Evolutionary conservation across 2,329 filamentous ascomycete genomes (phyloP), one percentile per base, ranked within the genome.

Genomic region (Aspergillus melleus): DNA sequence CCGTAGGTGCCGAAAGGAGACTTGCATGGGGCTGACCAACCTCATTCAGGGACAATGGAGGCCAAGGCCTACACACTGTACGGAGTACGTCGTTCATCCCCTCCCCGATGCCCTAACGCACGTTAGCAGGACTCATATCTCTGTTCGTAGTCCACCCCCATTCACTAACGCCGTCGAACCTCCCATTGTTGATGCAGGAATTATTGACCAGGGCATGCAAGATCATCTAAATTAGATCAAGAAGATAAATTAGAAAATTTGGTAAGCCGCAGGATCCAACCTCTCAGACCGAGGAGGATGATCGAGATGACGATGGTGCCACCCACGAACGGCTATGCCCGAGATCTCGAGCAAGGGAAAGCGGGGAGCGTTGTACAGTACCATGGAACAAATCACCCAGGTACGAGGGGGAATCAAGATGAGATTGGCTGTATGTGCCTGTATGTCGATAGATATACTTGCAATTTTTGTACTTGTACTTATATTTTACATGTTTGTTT

Each of bases 301-400:
- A 56, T 61, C 57, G 56, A 57, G 53, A 59, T 44, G 51, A 61
- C 58, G 52, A 64, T 64, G 62, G 61, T 66, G 66, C 60, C 64
- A 67, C 64, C 61, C 59, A 59, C 53, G 54, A 58, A 62, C 64
- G 66, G 66, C 63, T 67, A 59, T 58, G 66, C 66, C 66, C 66
- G 67, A 69, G 67, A 69, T 68, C 67, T 66, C 57, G 55, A 69
- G 62, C 60, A 64, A 65, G 64, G 59, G 62, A 67, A 64, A 64
- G 65, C 64, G 66, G 65, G 62, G 64, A 68, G 58, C 60, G 54
- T 64, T 58, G 55, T 56, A 62, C 32, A 56, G 64, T 64, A 64
- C 66, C 60, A 64, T 66, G 63, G 64, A 63, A 66, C 63, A 66
- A 64, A 59, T 50, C 55, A 39, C 57, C 53, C 64, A 61, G 61